Conservation (phyloP, 1,139 yeast genomes). For the Saccharomycopsis crataegensis region DNA sequence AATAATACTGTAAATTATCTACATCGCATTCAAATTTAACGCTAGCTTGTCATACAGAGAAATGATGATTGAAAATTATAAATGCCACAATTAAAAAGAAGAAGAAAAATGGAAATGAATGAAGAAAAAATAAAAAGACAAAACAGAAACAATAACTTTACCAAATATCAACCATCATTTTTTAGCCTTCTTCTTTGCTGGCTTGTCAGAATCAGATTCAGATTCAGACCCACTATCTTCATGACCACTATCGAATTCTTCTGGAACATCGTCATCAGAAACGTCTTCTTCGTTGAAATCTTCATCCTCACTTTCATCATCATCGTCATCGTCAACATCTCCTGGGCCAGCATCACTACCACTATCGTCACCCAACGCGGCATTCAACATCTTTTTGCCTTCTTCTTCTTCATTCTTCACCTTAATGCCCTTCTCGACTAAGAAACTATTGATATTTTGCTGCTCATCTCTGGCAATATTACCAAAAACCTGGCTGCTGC, state of each 20-base stretch:
- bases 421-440: constrained; percentile 68
- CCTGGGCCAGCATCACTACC: constrained; percentile 56
- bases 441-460: constrained; percentile 63
- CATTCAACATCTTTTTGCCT: constrained; percentile 72
- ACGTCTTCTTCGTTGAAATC: constrained; percentile 58
- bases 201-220: constrained; percentile 20
- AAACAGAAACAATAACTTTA: background rate
- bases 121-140: background rate
- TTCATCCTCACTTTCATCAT: constrained; percentile 61
- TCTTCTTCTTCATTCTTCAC: constrained; percentile 87
- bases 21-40: too few species aligned
- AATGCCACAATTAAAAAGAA: background rate
- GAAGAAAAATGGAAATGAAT: background rate
- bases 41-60: too few species aligned
- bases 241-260: constrained; percentile 79
- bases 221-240: constrained; percentile 28
- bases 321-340: constrained; percentile 59
- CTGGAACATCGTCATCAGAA: constrained; percentile 66
- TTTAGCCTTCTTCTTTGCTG: constrained; percentile 13
- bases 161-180: background rate
- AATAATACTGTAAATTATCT: too few species aligned
- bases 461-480: constrained; percentile 90
- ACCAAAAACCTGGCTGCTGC: constrained; percentile 75
- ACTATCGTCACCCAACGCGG: constrained; percentile 64
- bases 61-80: too few species aligned